Evolutionary conservation across 441 rosid species (phyloP).

Genomic region (Pelargonium myrrhifolium): DNA sequence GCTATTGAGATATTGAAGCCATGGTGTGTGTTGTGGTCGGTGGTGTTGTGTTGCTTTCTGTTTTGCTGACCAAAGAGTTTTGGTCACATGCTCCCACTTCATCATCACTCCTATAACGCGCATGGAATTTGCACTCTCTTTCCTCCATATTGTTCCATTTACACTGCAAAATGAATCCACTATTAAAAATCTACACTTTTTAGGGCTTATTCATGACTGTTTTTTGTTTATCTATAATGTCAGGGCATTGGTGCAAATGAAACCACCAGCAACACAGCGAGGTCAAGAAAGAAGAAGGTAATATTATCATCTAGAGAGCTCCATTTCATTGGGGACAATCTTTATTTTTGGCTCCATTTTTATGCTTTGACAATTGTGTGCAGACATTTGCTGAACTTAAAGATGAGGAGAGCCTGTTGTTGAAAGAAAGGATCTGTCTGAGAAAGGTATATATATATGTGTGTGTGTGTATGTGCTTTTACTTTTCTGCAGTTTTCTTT

Average conservation of each 20-base stretch:
- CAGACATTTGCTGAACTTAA: conserved; percentile 79
- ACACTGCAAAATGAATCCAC: neutral
- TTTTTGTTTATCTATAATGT: conserved; percentile 4
- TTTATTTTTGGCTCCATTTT: neutral
- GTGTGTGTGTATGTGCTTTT: neutral
- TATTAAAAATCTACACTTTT: neutral
- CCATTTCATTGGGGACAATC: no score
- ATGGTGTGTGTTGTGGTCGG: no score
- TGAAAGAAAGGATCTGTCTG: conserved; percentile 51
- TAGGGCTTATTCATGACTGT: neutral
- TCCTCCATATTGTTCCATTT: neutral
- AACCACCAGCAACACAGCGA: conserved; percentile 36
- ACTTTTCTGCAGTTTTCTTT: neutral
- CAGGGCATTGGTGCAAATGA: conserved; percentile 39
- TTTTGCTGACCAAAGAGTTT: no score
- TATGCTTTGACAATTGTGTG: conserved; percentile 7
- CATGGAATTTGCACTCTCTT: no score
- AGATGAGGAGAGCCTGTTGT: conserved; percentile 45
- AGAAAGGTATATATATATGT: conserved; percentile 32
- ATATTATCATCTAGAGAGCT: neutral
- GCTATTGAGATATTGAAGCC: no score
- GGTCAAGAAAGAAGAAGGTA: conserved; percentile 62
- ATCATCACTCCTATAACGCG: no score
- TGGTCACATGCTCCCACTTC: no score
- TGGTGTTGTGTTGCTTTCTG: no score